These are phyloP conservation scores for Tephrocybe sp. DNA, from an alignment of 768 basidiomycete species.

Conservation along the genomic window DNA sequence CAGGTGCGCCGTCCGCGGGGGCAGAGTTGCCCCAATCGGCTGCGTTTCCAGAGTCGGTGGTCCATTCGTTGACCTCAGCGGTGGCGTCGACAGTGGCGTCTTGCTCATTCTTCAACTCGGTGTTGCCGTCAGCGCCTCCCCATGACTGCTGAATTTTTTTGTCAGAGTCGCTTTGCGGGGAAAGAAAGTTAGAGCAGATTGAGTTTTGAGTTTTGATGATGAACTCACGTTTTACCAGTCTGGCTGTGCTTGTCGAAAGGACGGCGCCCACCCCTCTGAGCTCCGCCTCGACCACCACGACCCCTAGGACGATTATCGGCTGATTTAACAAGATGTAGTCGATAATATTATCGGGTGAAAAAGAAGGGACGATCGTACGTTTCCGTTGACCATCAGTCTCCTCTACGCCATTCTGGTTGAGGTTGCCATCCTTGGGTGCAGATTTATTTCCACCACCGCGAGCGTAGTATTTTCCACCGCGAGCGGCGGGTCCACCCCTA, in stretches of 20 bases:
- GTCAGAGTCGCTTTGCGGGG: constrained; percentile 71
- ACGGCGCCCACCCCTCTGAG: constrained; percentile 62
- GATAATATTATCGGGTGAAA: constrained; percentile 3
- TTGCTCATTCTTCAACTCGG: constrained; percentile 80
- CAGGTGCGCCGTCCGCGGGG: constrained; percentile 26
- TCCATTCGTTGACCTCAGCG: constrained; percentile 54
- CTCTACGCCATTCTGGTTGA: constrained; percentile 40
- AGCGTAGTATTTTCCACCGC: constrained; percentile 67
- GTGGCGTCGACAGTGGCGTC: constrained; percentile 71
- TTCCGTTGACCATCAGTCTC: constrained; percentile 33
- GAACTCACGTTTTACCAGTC: constrained; percentile 76
- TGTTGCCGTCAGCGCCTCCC: constrained; percentile 87
- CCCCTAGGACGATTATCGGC: constrained; percentile 53
- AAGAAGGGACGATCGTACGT: constrained; percentile 24
- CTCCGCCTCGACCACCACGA: constrained; percentile 48
- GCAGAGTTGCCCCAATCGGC: constrained; percentile 42
- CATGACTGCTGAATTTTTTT: constrained; percentile 94
- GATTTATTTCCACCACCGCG: constrained; percentile 50
- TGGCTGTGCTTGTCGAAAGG: constrained; percentile 83
- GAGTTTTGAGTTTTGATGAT: background rate
- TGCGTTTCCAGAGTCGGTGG: constrained; percentile 39
- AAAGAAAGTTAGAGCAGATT: constrained; percentile 8
- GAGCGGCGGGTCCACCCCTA: constrained; percentile 56
- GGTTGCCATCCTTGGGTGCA: constrained; percentile 32
- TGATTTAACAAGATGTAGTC: constrained; percentile 18